Evolutionary conservation across 2,329 filamentous ascomycete species (phyloP).

Genomic region (Cladosporium sp.): DNA sequence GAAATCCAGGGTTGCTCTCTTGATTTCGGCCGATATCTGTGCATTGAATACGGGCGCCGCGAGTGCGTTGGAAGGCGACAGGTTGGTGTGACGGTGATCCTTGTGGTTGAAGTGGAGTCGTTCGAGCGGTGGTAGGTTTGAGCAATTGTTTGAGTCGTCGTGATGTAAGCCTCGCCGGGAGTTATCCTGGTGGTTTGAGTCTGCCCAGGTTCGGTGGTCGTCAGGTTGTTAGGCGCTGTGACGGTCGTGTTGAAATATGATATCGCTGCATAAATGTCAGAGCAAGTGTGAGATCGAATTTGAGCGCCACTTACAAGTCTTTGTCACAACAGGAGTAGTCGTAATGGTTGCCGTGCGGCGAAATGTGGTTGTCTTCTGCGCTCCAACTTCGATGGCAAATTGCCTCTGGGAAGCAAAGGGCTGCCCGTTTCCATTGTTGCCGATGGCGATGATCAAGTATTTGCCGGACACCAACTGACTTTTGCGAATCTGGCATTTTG

Average conservation of each 20-base stretch:
- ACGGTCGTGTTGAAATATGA: not conserved
- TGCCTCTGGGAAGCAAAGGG: conserved; percentile 17
- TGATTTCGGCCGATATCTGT: not conserved
- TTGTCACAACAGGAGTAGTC: conserved; percentile 12
- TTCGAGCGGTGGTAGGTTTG: not conserved
- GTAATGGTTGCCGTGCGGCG: conserved; percentile 21
- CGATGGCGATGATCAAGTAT: conserved; percentile 15
- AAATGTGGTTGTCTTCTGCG: conserved; percentile 27
- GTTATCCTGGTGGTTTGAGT: conserved; percentile 3
- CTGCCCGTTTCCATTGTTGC: conserved; percentile 17
- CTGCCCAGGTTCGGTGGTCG: conserved; percentile 19
- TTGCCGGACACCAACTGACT: conserved; percentile 15
- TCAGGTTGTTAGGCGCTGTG: conserved; percentile 19
- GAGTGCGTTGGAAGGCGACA: not conserved
- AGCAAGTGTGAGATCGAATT: not conserved
- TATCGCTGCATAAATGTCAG: not conserved
- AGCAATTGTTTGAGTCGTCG: not conserved
- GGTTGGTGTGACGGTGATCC: not conserved
- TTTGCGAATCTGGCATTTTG: conserved; percentile 17
- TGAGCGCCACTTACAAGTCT: not conserved
- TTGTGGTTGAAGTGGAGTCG: not conserved
- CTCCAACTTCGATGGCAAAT: conserved; percentile 29
- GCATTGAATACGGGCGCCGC: not conserved
- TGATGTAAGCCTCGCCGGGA: not conserved
- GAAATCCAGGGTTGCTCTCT: too few species aligned